Evolutionary conservation across 352 stramenopile species (phyloP), one percentile per base, ranked within the genome.

Genomic region (Globisporangium alternatum): DNA sequence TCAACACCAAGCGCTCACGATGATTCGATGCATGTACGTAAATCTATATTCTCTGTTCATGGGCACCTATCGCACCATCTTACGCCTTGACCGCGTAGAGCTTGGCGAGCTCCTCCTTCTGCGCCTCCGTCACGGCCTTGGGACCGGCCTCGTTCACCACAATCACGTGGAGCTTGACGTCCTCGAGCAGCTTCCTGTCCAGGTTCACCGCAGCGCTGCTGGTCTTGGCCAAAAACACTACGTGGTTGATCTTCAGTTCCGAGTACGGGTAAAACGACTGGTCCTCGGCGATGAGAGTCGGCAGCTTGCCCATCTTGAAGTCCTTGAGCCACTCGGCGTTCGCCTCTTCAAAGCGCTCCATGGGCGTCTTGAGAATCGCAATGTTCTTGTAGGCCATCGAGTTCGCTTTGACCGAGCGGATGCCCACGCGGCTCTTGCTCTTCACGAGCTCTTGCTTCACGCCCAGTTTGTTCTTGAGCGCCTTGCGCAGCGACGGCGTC

Each of bases 341-440:
- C 13, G 77, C 70, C 35, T 83, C 79, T 47, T 90, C 78, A 55
- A 86, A 92, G 44, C 74, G 70, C 9, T 90, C 79, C 73, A 89
- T 69, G 2, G 83, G 83, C 53, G 83, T 90, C 72, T 92, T 92
- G 21, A 92, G 70, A n/a, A 80, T 65, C 19, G 73, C 81, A 35
- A 78, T 77, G 65, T 86, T 80, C 62, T 80, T 79, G 72, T 81
- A 91, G 52, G 62, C 68, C 62, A 85, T 60, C 37, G 75, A 74
- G 17, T 75, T 72, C 39, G 89, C 80, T 55, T 88, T 91, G 9
- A 73, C 70, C 3, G 83, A 91, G 22, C 80, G 74, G 35, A 91
- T 72, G 30, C 83, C 83, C 8, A 75, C 64, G 54, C 74, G 77
- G 61, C 80, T 89, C 62, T 79, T 88, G 41, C 74, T 54, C 43